A percentile compares a stretch with the other conserved stretches of the same genome.
phyloP scores from a whole-genome alignment of 768 basidiomycete species.

The Lactarius hengduanensis region DNA sequence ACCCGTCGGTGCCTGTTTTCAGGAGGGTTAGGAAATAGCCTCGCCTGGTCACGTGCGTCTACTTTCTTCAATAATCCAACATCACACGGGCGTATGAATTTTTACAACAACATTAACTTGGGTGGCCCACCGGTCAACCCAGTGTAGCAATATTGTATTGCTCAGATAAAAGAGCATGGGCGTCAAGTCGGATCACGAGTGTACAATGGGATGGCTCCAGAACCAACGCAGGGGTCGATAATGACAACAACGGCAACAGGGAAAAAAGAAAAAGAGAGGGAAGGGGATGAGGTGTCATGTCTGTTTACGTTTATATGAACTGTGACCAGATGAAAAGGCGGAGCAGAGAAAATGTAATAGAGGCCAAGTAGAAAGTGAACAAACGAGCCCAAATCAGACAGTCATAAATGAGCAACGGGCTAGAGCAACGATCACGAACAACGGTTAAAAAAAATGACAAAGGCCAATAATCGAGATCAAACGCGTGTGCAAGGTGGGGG shows the following conservation, averaged over 20 bases:
- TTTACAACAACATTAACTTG: slow-evolving; percentile 27
- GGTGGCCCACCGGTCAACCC: slow-evolving; percentile 16
- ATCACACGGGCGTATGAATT: background rate
- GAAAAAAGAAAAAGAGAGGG: slow-evolving; percentile 22
- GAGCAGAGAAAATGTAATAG: background rate
- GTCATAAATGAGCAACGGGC: slow-evolving; percentile 22
- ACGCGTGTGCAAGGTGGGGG: slow-evolving; percentile 18
- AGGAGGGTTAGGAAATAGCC: background rate
- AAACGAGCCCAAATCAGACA: slow-evolving; percentile 17
- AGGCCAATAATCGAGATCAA: background rate
- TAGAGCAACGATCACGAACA: slow-evolving; percentile 3
- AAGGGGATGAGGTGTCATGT: slow-evolving; percentile 32
- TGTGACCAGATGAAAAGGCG: slow-evolving; percentile 11
- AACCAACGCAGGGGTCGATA: slow-evolving; percentile 23
- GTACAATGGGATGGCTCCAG: slow-evolving; percentile 22
- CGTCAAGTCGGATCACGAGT: slow-evolving; percentile 11
- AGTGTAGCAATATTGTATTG: slow-evolving; percentile 23
- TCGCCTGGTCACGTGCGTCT: background rate
- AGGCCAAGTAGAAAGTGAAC: slow-evolving; percentile 17
- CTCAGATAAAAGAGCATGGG: slow-evolving; percentile 7
- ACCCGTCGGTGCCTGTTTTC: background rate
- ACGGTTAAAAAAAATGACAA: background rate
- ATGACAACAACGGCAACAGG: slow-evolving; percentile 30
- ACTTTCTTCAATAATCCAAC: background rate
- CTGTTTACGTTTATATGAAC: slow-evolving; percentile 27